phyloP scores from a whole-genome alignment of 805 yeast species.

The Lipomyces starkeyi region DNA sequence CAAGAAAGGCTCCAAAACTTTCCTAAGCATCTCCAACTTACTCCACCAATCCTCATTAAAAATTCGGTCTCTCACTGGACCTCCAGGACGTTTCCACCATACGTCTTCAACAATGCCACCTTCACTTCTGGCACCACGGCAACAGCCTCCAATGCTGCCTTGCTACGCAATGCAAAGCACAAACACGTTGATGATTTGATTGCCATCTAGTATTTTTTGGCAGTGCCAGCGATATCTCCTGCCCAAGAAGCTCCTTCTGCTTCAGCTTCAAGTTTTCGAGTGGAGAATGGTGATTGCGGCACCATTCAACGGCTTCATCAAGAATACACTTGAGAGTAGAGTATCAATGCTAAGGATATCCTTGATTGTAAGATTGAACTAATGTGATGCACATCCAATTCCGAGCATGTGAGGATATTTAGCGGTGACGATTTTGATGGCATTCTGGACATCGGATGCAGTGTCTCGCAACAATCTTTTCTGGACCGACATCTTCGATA shows the following conservation, averaged over 20 bases:
- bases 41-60: too few relatives aligned
- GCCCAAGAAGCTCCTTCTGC: too few relatives aligned
- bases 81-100: too few relatives aligned
- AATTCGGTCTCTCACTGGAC: too few relatives aligned
- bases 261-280: too few relatives aligned
- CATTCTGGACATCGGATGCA: conserved; percentile 1
- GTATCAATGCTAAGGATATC: not conserved
- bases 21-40: too few relatives aligned
- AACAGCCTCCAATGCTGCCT: conserved; percentile 4
- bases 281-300: too few relatives aligned
- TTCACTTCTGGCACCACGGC: conserved; percentile 8
- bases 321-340: not conserved
- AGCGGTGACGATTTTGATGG: conserved; percentile 1
- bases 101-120: not conserved
- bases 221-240: too few relatives aligned
- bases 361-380: not conserved
- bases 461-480: conserved; percentile 1
- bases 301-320: too few relatives aligned
- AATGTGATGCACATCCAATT: conserved; percentile 7
- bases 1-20: too few relatives aligned
- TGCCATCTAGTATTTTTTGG: conserved; percentile 7
- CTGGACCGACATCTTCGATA: conserved; percentile 7
- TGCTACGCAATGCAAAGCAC: conserved; percentile 1
- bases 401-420: conserved; percentile 7
- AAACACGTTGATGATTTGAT: conserved; percentile 1